phyloP scores from a whole-genome alignment of 78 protist species.

The Blattamonas nauphoetae region DNA sequence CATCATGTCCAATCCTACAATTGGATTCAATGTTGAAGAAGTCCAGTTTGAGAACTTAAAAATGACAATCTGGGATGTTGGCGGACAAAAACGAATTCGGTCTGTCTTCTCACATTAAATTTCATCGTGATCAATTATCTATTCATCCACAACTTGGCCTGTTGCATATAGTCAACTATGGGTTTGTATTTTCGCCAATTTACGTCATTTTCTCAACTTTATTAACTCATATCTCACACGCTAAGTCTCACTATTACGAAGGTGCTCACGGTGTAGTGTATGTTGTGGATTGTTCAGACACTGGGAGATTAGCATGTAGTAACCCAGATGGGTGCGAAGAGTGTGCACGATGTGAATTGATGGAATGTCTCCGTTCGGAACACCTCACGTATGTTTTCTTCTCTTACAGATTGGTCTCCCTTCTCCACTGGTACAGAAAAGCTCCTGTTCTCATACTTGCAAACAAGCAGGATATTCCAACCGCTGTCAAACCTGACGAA shows the following conservation, averaged over 20 bases:
- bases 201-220: neutral
- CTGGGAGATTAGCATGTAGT: neutral
- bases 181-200: neutral
- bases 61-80: constrained; percentile 89
- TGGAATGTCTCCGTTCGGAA: neutral
- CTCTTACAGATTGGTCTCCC: neutral
- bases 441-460: constrained; percentile 6
- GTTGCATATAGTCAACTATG: neutral
- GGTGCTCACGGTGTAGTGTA: neutral
- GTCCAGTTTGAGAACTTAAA: constrained; percentile 77
- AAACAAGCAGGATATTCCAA: neutral
- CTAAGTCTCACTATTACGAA: neutral
- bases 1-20: neutral
- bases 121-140: neutral
- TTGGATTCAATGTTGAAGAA: constrained; percentile 72
- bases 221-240: neutral
- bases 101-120: neutral
- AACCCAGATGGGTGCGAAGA: neutral
- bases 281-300: neutral
- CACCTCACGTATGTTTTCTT: neutral
- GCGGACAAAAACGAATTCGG: constrained; percentile 75
- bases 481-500: neutral
- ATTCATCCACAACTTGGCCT: neutral
- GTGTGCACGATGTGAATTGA: neutral
- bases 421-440: neutral